Evolutionary conservation across 768 basidiomycete genomes (phyloP).

Genomic region (Pisolithus albus): DNA sequence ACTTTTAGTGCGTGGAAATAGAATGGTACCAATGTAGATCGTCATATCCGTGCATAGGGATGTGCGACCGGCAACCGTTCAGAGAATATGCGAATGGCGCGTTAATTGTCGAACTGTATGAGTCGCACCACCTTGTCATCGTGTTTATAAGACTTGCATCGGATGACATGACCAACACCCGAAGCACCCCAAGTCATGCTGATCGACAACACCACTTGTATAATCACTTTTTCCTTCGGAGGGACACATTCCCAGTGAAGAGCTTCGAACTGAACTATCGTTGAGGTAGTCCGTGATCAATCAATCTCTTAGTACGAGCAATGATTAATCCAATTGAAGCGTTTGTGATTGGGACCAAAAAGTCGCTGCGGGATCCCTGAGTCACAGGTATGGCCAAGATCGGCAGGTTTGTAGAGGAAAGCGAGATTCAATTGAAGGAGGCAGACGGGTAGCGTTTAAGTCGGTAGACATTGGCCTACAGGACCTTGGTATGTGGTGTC

Average conservation of each 20-base stretch:
- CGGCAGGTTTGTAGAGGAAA: constrained; percentile 46
- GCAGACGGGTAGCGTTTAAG: constrained; percentile 71
- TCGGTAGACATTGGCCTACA: constrained; percentile 74
- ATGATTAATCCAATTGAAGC: constrained; percentile 73
- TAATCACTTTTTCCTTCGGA: constrained; percentile 61
- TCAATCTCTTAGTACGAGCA: constrained; percentile 46
- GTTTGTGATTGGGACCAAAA: constrained; percentile 71
- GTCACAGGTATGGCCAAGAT: constrained; percentile 32
- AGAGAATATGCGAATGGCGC: constrained; percentile 38
- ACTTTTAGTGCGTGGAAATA: constrained; percentile 73
- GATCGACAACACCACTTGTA: constrained; percentile 62
- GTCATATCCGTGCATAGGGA: constrained; percentile 47
- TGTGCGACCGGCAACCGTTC: constrained; percentile 64
- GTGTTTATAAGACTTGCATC: too few species aligned
- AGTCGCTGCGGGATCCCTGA: constrained; percentile 32
- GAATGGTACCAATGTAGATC: constrained; percentile 53
- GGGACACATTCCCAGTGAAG: constrained; percentile 44
- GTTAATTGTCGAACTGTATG: constrained; percentile 30
- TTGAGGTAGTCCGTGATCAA: constrained; percentile 51
- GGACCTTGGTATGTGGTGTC: constrained; percentile 43
- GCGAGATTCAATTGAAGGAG: constrained; percentile 8
- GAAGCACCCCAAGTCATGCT: constrained; percentile 10
- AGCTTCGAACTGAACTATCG: constrained; percentile 77
- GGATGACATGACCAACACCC: not conserved
- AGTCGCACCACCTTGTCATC: constrained; percentile 8